Percentiles rank a stretch among this genome's conserved stretches.
Conservation (phyloP, 2,329 filamentous ascomycete genomes). For the Zymoseptoria ardabiliae region DNA sequence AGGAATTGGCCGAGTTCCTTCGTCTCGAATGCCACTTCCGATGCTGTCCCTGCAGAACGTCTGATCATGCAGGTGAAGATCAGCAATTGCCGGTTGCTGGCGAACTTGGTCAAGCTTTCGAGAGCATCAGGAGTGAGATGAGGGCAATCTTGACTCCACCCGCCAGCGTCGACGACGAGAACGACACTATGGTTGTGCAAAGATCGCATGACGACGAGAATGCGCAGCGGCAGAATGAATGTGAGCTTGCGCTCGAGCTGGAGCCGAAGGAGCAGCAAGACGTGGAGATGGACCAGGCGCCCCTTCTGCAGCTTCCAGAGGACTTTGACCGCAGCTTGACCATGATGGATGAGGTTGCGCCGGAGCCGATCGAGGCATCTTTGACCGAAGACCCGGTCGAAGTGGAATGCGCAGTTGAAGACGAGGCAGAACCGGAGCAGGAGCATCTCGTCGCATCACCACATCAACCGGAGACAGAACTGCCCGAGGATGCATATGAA, state of each 20-base stretch:
- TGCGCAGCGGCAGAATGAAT: not conserved
- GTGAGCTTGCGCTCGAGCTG: constrained; percentile 1
- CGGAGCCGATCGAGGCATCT: not conserved
- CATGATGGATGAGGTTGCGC: constrained; percentile 11
- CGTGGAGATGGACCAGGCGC: constrained; percentile 11
- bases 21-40: constrained; percentile 65
- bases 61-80: constrained; percentile 31
- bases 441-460: not conserved
- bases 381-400: not conserved
- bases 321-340: constrained; percentile 22
- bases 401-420: constrained; percentile 5
- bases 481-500: constrained; percentile 10
- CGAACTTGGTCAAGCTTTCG: constrained; percentile 14
- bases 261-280: constrained; percentile 8
- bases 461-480: not conserved
- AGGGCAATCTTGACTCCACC: constrained; percentile 49
- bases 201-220: not conserved
- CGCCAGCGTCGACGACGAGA: constrained; percentile 53
- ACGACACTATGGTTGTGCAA: constrained; percentile 16
- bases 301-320: constrained; percentile 5
- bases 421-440: constrained; percentile 4
- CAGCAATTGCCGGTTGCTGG: constrained; percentile 6
- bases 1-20: constrained; percentile 69
- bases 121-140: constrained; percentile 17
- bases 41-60: constrained; percentile 53